Evolutionary conservation across 345 rosid genomes (phyloP), one percentile per base, ranked within the genome.

Genomic region (Gossypium longicalyx): DNA sequence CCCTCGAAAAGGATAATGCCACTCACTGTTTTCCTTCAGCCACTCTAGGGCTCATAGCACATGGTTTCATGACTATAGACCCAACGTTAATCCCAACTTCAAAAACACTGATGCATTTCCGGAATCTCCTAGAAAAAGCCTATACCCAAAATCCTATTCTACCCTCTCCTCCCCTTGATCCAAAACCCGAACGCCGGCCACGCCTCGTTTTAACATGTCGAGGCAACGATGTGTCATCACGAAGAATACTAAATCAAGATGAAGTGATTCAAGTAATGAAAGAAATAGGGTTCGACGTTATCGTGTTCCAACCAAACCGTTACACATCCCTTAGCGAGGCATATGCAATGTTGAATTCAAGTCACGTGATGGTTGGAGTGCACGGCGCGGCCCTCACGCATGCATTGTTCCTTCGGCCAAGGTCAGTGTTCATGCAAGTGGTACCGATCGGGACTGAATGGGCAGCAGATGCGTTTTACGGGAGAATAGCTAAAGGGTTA

Each of bases 371-470:
- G 85, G 58, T 89, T 0, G 90, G 91, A 44, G 87, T 91, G 43
- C 93, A 89, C 10, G 90, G 93, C 7, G 90, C 90, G 2, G 93
- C 86, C 1, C 84, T 87, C 4, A 87, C 93, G 0, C 91, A 88
- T 9, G 73, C 78, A 2, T 66, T 87, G 75, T 89, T 89, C 74
- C 89, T 89, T 49, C 74, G 88, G 25, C 84, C 85, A 0, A 85
- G 90, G 0, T 61, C 91, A 4, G 82, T 84, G 6, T 77, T 91
- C 2, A 71, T 84, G 76, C 93, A 89, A 23, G 81, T 86, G 78
- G 83, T 87, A 69, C 97, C 93, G 2, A 4, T 86, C 4, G 93
- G 91, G 1, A 11, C 73, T 1, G 79, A 77, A 9, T 84, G 87
- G 89, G 86, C 65, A 45, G 81, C 86, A 0, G 81, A 84, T 57